Base-by-base conservation (phyloP, 1,139 yeast species). In the Suhomyces taliae region DNA sequence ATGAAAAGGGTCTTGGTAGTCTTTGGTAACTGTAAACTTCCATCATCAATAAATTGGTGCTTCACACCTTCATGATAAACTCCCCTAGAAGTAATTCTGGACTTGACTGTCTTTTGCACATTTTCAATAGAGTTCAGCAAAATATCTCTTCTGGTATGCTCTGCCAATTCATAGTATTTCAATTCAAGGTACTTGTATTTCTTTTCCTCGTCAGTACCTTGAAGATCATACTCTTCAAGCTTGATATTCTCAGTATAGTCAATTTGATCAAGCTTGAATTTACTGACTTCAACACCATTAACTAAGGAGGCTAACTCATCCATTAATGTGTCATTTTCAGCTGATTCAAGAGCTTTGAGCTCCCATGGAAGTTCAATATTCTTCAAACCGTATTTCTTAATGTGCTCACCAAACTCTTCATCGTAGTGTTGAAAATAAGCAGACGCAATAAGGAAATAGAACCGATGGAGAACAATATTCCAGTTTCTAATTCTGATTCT, bases 391-490 rank as follows among this genome's bases (percentile, higher is more conserved):
- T 11, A 32, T 14, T 44, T 32, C 15, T 41, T 14, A 26, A 47
- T 44, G 6, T 44, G 41, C 11, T 36, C 45, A 5, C 32, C 31
- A 32, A 34, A 47, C 31, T 47, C 50, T 11, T 70, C 71, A 52
- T 79, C 76, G 53, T 81, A 74, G 37, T 74, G 64, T 57, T 87
- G 90, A 56, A 81, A 91, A 61, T 87, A 83, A 0, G 90, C 85
- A 0, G 96, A 86, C 0, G 90, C 99, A 36, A 87, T 70, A 53
- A 90, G 80, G 60, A 90, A 91, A 59, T 80, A 85, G 42, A 86
- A 78, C 46, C 90, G 83, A 62, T 91, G 97, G 24, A 87, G 67
- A 11, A 81, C 61, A 43, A 90, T 87, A 43, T 74, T 61, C 80
- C 87, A 82, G 12, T 65, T 58, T 47, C 82, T 65, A n/a, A 77